Base-by-base conservation (phyloP, 192 early-diverging fungal species). In the Mortierella alpina region DNA sequence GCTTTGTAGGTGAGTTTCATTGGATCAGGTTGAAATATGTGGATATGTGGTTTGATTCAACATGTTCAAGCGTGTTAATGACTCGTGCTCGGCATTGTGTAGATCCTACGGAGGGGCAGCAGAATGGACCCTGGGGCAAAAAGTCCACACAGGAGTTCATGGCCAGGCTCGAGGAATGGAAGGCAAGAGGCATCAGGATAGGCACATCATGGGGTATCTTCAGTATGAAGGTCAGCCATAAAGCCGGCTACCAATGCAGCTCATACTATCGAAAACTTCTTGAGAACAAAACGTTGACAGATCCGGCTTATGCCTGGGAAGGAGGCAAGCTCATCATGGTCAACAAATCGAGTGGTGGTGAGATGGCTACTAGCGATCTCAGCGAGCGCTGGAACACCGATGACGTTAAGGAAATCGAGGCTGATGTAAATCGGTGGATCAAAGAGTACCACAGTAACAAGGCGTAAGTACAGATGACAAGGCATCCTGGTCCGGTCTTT, bases 171-270 rank as follows among this genome's bases (percentile, higher is more conserved):
- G 61, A 84, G 6, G 86, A 84, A 66, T 90, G 86, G 86, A 76
- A 81, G 41, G 60, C 40, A 6, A 66, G 75, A 48, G 84, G 84
- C 1, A 84, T 81, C 20, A 68, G 83, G 13, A 83, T 90, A 22
- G 88, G 88, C n/a, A 73, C 84, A 8, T 84, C 88, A 1, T 90
- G 88, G 88, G 88, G 88, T 7, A 49, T 88, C 31, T 88, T 90
- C 63, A 88, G 86, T 52, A 83, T 73, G 62, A 58, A 70, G 6
- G 82, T 90, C 49, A 83, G 84, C 22, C 83, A 88, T 46, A 82
- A 86, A 66, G 88, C 87, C n/a, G 88, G 88, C 53, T 90, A 90
- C 54, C 86, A 88, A 50, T 90, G 88, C 48, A 90, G 87, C 64
- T 82, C 84, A 20, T 87, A 90, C 50, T 90, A 90, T 54, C 80